phyloP scores from a whole-genome alignment of 2,329 filamentous ascomycete genomes.

The Aschersonia sp. region DNA sequence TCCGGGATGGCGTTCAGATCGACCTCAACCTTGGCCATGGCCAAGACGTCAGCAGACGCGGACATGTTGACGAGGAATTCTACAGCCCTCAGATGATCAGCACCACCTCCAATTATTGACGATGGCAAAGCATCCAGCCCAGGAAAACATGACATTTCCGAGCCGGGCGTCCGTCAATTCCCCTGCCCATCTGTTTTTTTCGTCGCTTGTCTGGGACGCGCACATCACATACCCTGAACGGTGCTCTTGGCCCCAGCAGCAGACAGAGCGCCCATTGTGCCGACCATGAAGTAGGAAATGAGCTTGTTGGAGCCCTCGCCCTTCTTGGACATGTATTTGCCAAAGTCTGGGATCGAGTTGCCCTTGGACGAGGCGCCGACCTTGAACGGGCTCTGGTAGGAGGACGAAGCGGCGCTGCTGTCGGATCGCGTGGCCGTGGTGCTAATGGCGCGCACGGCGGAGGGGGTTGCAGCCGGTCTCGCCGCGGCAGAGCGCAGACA shows the following conservation, averaged over 20 bases:
- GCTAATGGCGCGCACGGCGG: slow-evolving; percentile 39
- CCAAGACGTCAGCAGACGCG: slow-evolving; percentile 92
- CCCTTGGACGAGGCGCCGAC: slow-evolving; percentile 35
- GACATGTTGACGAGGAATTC: slow-evolving; percentile 99
- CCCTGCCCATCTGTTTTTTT: too few species aligned
- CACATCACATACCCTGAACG: slow-evolving; percentile 66
- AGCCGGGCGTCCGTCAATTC: too few species aligned
- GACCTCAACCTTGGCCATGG: slow-evolving; percentile 98
- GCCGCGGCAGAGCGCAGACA: slow-evolving; percentile 40
- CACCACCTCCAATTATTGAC: slow-evolving; percentile 9
- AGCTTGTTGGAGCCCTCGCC: slow-evolving; percentile 63
- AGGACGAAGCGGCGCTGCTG: slow-evolving; percentile 26
- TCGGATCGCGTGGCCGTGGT: slow-evolving; percentile 34
- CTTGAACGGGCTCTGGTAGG: slow-evolving; percentile 50
- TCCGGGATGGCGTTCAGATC: slow-evolving; percentile 85
- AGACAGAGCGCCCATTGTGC: slow-evolving; percentile 79
- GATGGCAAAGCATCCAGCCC: too few species aligned
- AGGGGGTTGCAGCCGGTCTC: slow-evolving; percentile 24
- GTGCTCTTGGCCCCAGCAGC: slow-evolving; percentile 95
- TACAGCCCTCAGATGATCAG: slow-evolving; percentile 26
- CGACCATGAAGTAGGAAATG: slow-evolving; percentile 98
- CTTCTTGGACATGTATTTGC: slow-evolving; percentile 66
- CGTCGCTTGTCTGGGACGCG: neutral
- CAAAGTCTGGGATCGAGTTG: slow-evolving; percentile 75
- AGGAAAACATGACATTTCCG: too few species aligned